Conservation (phyloP, 805 yeast genomes). For the Candida palmyrensis region DNA sequence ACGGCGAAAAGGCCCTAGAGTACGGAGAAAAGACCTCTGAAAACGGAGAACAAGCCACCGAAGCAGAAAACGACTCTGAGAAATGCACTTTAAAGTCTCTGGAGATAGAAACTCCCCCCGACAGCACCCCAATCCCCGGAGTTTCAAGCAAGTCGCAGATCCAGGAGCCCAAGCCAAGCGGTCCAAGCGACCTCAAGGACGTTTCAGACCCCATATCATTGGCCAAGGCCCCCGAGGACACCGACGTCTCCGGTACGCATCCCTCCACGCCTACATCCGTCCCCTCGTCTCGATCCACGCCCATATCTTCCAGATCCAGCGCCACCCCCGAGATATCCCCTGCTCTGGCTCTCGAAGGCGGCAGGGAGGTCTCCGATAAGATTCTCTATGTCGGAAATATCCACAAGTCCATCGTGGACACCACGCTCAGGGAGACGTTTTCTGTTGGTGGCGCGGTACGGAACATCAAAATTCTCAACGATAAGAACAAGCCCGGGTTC, state of each 20-base stretch:
- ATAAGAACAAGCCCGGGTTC: constrained; percentile 67
- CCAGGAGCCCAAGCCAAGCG: no score
- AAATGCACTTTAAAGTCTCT: no score
- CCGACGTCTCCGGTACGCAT: background rate
- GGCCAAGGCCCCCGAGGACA: background rate
- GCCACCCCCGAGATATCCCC: constrained; percentile 1
- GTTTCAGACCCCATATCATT: background rate
- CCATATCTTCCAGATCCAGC: no score
- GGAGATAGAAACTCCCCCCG: no score
- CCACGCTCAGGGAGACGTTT: constrained; percentile 55
- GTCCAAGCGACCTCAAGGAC: no score
- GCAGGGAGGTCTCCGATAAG: constrained; percentile 70
- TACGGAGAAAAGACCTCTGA: background rate
- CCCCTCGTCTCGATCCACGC: background rate
- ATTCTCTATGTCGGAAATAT: constrained; percentile 76
- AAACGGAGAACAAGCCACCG: no score
- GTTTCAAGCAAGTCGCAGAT: no score
- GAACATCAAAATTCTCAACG: constrained; percentile 66
- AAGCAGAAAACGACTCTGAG: no score
- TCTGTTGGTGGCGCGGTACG: constrained; percentile 52
- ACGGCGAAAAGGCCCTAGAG: background rate
- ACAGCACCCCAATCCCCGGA: no score
- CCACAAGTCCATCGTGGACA: constrained; percentile 61
- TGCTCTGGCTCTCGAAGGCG: constrained; percentile 75
- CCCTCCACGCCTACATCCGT: background rate